Conservation (phyloP, 192 early-diverging fungal genomes). For the Rhizophagus sp. region DNA sequence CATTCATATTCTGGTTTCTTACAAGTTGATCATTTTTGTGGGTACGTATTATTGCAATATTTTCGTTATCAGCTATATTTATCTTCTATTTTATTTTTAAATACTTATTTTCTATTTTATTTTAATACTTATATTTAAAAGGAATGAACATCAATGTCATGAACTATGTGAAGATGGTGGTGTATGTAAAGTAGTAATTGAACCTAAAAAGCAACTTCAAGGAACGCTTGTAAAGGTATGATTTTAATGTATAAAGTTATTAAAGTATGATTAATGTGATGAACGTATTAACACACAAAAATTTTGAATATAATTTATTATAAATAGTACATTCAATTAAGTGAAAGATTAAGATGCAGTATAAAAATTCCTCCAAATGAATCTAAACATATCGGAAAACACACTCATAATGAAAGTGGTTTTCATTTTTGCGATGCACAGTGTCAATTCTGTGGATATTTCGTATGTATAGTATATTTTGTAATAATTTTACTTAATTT, state of each 20-base stretch:
- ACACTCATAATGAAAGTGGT: background rate
- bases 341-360: slow-evolving; percentile 12
- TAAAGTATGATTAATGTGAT: background rate
- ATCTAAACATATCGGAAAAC: slow-evolving; percentile 21
- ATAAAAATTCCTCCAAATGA: slow-evolving; percentile 29
- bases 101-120: background rate
- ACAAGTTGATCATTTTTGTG: slow-evolving; percentile 22
- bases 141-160: slow-evolving; percentile 28
- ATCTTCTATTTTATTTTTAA: no score
- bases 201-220: slow-evolving; percentile 8
- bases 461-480: background rate
- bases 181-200: slow-evolving; percentile 24
- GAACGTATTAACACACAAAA: background rate
- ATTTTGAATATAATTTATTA: no score
- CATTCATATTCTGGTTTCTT: background rate
- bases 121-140: background rate
- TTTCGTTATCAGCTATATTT: no score
- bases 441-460: slow-evolving; percentile 25
- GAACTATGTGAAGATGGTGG: slow-evolving; percentile 23
- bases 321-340: slow-evolving; percentile 24
- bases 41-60: background rate
- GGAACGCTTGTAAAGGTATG: slow-evolving; percentile 19
- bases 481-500: background rate
- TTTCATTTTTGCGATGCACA: slow-evolving; percentile 17
- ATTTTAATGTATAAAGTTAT: background rate